A percentile compares a stretch with the other conserved stretches of the same genome.
phyloP scores from a whole-genome alignment of 768 basidiomycete genomes.

The Suillus subluteus region DNA sequence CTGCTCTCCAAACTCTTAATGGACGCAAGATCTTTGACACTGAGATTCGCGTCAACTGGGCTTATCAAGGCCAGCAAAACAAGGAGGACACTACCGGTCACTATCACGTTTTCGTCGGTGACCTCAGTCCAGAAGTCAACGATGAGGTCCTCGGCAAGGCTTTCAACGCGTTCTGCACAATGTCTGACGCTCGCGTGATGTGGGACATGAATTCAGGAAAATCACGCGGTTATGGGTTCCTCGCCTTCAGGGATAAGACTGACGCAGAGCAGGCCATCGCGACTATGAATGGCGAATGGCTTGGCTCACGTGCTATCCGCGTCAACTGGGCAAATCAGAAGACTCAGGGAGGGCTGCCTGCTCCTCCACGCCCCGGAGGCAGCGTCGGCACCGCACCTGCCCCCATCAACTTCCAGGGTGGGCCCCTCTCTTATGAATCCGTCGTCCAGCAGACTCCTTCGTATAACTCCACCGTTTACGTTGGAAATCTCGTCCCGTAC shows the following conservation, averaged over 20 bases:
- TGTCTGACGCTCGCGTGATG: conserved; percentile 99
- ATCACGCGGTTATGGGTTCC: conserved; percentile 96
- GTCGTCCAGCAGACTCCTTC: conserved; percentile 92
- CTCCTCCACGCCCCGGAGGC: conserved; percentile 45
- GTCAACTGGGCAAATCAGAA: conserved; percentile 99
- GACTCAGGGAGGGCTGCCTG: conserved; percentile 67
- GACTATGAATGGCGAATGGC: conserved; percentile 99
- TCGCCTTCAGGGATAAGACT: conserved; percentile 98
- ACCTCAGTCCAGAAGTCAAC: conserved; percentile 98
- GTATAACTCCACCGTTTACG: conserved; percentile 96
- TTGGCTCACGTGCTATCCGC: conserved; percentile 96
- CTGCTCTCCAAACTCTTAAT: conserved; percentile 97
- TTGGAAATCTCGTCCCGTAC: conserved; percentile 97
- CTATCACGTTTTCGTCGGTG: conserved; percentile 99
- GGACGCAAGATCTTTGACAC: conserved; percentile 99
- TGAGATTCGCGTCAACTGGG: conserved; percentile 99
- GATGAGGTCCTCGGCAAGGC: conserved; percentile 97
- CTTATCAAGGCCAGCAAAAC: conserved; percentile 97
- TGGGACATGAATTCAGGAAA: conserved; percentile 99
- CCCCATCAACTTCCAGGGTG: conserved; percentile 89
- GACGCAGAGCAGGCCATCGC: conserved; percentile 99
- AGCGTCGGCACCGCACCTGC: conserved; percentile 73
- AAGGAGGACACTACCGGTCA: conserved; percentile 99
- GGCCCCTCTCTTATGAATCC: conserved; percentile 89
- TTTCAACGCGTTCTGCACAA: conserved; percentile 93